phyloP scores from a whole-genome alignment of 257 asterid species.

The Nicotiana noctiflora region DNA sequence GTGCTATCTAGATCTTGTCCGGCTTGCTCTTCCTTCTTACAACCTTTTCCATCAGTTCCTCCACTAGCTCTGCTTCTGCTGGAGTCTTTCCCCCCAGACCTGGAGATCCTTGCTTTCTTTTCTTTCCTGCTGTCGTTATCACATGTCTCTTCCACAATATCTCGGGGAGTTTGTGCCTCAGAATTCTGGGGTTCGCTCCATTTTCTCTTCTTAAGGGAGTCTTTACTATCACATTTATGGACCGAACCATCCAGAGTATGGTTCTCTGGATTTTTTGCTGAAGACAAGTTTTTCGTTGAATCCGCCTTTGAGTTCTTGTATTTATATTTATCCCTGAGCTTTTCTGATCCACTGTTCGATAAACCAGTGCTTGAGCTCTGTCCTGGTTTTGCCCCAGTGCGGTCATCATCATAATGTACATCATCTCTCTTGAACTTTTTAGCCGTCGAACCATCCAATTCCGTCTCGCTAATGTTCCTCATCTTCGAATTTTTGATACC shows the following conservation, averaged over 20 bases:
- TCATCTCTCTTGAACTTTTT: slow-evolving; percentile 65
- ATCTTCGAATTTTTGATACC: slow-evolving; percentile 40
- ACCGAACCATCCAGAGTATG: slow-evolving; percentile 38
- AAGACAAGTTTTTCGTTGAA: slow-evolving; percentile 32
- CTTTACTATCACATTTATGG: slow-evolving; percentile 40
- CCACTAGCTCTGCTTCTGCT: slow-evolving; percentile 38
- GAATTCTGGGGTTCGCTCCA: slow-evolving; percentile 30
- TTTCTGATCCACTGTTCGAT: slow-evolving; percentile 2
- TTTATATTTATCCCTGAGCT: not conserved
- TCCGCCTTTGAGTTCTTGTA: slow-evolving; percentile 22
- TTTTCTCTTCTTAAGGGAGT: slow-evolving; percentile 52
- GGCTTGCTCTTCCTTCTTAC: slow-evolving; percentile 32
- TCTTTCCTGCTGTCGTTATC: slow-evolving; percentile 54
- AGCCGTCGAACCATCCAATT: slow-evolving; percentile 46
- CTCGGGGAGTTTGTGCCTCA: slow-evolving; percentile 34
- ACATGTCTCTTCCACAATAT: slow-evolving; percentile 31
- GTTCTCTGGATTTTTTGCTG: slow-evolving; percentile 28
- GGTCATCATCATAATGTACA: slow-evolving; percentile 38
- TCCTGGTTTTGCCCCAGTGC: slow-evolving; percentile 49
- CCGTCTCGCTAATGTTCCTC: slow-evolving; percentile 52
- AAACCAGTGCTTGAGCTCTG: slow-evolving; percentile 41
- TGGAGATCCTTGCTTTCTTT: slow-evolving; percentile 69
- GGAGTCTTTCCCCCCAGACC: slow-evolving; percentile 52
- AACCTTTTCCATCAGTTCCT: slow-evolving; percentile 34
- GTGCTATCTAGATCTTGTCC: slow-evolving; percentile 32